Percentiles rank a stretch among this genome's conserved stretches.
These are phyloP conservation scores for Crithidia fasciculata DNA, from an alignment of 208 protist genomes.

Conservation along the genomic window DNA sequence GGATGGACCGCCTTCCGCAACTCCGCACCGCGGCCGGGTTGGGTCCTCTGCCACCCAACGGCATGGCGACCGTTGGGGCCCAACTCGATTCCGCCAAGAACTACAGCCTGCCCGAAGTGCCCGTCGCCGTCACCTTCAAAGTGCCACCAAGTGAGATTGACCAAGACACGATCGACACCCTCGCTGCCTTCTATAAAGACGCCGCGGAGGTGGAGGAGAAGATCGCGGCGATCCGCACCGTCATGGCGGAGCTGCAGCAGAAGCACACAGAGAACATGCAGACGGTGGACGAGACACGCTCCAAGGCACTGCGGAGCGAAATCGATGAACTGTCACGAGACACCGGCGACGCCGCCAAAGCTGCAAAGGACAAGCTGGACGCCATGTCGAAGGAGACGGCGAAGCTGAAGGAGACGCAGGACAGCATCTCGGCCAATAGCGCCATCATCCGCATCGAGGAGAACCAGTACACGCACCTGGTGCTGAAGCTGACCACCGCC, in stretches of 20 bases:
- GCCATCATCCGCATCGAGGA: slow-evolving; percentile 88
- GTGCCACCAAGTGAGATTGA: slow-evolving; percentile 50
- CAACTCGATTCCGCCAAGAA: slow-evolving; percentile 6
- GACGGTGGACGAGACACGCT: slow-evolving; percentile 64
- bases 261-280: slow-evolving; percentile 80
- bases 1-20: slow-evolving; percentile 32
- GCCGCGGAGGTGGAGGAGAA: slow-evolving; percentile 29
- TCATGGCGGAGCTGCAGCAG: slow-evolving; percentile 55
- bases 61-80: slow-evolving; percentile 1
- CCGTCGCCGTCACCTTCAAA: slow-evolving; percentile 33
- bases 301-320: slow-evolving; percentile 57
- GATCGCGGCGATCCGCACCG: slow-evolving; percentile 42
- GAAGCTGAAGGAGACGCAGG: slow-evolving; percentile 66
- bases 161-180: slow-evolving; percentile 57
- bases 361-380: slow-evolving; percentile 51
- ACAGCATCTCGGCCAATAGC: slow-evolving; percentile 62
- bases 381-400: slow-evolving; percentile 38
- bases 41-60: not conserved
- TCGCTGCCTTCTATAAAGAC: slow-evolving; percentile 80
- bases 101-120: slow-evolving; percentile 18
- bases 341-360: slow-evolving; percentile 47
- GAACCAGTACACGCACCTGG: slow-evolving; percentile 80
- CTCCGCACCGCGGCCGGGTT: slow-evolving; percentile 26
- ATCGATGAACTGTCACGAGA: slow-evolving; percentile 64
- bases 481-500: slow-evolving; percentile 42